phyloP scores from a whole-genome alignment of 2,329 filamentous ascomycete genomes.

The Akanthomyces dipterigenus region DNA sequence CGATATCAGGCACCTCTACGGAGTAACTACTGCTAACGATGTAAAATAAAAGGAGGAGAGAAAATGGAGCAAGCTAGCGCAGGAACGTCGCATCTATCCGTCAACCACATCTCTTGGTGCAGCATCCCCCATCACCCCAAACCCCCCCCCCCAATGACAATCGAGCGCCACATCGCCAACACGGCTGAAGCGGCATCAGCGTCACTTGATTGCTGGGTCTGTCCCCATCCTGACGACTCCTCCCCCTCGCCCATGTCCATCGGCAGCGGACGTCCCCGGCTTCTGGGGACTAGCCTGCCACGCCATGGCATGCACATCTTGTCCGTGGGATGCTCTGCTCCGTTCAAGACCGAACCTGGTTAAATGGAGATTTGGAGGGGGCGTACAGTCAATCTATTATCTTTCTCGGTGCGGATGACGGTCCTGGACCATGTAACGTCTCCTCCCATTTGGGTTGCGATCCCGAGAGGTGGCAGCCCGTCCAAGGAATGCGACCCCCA shows the following conservation, averaged over 20 bases:
- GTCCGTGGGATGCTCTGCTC: neutral
- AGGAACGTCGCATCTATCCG: constrained; percentile 13
- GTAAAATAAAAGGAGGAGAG: neutral
- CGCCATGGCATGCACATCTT: neutral
- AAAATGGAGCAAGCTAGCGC: constrained; percentile 1
- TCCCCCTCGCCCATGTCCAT: neutral
- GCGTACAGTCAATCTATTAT: neutral
- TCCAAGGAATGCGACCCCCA: constrained; percentile 6
- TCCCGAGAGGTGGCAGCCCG: constrained; percentile 1
- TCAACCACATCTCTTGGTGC: neutral
- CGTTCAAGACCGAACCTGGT: neutral
- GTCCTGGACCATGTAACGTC: constrained; percentile 5
- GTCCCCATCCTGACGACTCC: neutral
- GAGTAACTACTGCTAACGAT: no score
- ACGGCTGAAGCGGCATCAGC: neutral
- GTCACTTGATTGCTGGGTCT: neutral
- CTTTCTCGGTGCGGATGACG: neutral
- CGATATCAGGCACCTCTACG: neutral
- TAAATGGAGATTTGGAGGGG: neutral
- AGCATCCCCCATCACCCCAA: no score
- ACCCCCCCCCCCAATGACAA: neutral
- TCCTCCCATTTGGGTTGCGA: neutral
- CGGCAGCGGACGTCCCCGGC: neutral
- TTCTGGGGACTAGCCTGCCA: neutral
- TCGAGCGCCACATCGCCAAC: constrained; percentile 4